Conservation (phyloP, 1,284 basidiomycete genomes). For the Chalciporus sp. region DNA sequence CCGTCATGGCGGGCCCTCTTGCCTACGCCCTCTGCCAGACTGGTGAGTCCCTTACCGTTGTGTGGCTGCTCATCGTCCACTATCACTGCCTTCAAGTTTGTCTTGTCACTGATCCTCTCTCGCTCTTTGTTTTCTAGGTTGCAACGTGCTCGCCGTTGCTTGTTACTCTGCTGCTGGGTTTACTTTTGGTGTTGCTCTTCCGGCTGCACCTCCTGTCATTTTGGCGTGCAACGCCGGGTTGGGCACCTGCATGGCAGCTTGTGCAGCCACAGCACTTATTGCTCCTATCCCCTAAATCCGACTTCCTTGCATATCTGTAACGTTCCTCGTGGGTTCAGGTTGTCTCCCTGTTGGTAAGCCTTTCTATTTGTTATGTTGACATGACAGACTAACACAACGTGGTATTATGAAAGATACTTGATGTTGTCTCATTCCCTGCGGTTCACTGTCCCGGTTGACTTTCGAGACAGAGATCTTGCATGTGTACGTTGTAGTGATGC, state of each 20-base stretch:
- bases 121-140: conserved; percentile 40
- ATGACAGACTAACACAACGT: too few relatives aligned
- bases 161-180: conserved; percentile 58
- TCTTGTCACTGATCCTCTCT: background rate
- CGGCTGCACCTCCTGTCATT: conserved; percentile 46
- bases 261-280: conserved; percentile 40
- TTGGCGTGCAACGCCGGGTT: conserved; percentile 53
- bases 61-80: background rate
- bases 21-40: conserved; percentile 53
- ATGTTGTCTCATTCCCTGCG: too few relatives aligned
- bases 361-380: too few relatives aligned
- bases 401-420: too few relatives aligned
- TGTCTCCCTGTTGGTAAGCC: too few relatives aligned
- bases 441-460: too few relatives aligned
- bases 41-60: conserved; percentile 34
- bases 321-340: too few relatives aligned
- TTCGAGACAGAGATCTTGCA: too few relatives aligned
- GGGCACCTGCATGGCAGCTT: conserved; percentile 48
- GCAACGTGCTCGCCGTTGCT: conserved; percentile 50
- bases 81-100: background rate
- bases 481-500: too few relatives aligned
- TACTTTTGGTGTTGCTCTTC: conserved; percentile 50
- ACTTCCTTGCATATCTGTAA: too few relatives aligned
- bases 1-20: conserved; percentile 42
- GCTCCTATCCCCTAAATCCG: conserved; percentile 26